Evolutionary conservation across 257 asterid genomes (phyloP).

Genomic region (Solanum piurae): DNA sequence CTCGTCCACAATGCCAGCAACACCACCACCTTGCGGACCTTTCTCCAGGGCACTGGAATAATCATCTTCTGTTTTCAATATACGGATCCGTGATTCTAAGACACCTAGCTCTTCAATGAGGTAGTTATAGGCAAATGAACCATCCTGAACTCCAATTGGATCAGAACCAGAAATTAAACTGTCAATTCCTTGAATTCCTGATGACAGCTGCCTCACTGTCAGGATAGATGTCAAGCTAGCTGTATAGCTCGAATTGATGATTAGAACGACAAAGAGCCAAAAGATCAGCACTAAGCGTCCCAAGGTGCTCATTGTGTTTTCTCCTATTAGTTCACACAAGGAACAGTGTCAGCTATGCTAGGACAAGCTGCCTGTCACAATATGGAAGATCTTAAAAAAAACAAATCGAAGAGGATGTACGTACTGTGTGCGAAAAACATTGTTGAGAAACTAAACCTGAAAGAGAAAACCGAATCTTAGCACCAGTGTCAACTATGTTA

Average conservation of each 20-base stretch:
- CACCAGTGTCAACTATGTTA: neutral
- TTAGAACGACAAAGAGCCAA: conserved; percentile 95
- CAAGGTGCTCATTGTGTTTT: conserved; percentile 82
- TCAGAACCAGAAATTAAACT: conserved; percentile 47
- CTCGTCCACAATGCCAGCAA: conserved; percentile 90
- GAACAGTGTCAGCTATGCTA: neutral
- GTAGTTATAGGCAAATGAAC: conserved; percentile 70
- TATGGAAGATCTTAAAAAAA: neutral
- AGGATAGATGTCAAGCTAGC: conserved; percentile 97
- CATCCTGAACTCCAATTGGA: conserved; percentile 89
- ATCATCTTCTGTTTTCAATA: conserved; percentile 56
- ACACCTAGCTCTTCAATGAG: conserved; percentile 51
- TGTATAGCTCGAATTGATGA: conserved; percentile 90
- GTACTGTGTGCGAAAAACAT: conserved; percentile 95
- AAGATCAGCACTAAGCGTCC: conserved; percentile 75
- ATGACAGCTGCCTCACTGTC: conserved; percentile 73
- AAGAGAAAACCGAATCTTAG: conserved; percentile 4
- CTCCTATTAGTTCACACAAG: conserved; percentile 35
- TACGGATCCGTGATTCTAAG: conserved; percentile 51
- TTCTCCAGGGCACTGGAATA: conserved; percentile 32
- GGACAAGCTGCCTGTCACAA: neutral
- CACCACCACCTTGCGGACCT: conserved; percentile 78
- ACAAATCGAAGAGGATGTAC: conserved; percentile 12
- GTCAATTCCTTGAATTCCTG: conserved; percentile 78
- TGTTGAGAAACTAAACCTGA: conserved; percentile 97